phyloP scores from a whole-genome alignment of 305 asterid species.

The Fraxinus baroniana region DNA sequence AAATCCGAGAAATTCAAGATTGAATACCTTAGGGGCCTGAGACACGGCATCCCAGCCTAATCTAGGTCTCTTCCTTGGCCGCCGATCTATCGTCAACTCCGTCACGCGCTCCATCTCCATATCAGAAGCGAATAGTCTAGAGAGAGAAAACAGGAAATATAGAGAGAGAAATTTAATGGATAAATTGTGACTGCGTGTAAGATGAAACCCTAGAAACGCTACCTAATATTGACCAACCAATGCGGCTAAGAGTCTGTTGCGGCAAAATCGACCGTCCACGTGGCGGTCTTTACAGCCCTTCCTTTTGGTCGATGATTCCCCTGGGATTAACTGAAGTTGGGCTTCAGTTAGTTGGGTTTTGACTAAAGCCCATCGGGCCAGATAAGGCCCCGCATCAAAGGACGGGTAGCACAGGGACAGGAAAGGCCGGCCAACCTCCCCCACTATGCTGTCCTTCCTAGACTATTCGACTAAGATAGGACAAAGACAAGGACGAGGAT shows the following conservation, averaged over 20 bases:
- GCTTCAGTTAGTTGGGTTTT: background rate
- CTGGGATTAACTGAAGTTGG: background rate
- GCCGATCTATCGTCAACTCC: conserved; percentile 74
- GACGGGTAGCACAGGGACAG: background rate
- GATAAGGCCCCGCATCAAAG: background rate
- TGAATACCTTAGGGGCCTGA: conserved; percentile 58
- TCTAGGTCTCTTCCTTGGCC: conserved; percentile 78
- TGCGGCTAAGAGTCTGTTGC: background rate
- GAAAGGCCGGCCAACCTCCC: too few species aligned
- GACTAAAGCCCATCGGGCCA: background rate
- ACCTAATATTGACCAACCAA: conserved; percentile 5
- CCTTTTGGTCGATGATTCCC: background rate
- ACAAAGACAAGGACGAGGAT: too few species aligned
- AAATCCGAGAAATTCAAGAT: conserved; percentile 16
- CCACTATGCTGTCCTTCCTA: background rate
- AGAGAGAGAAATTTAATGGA: conserved; percentile 17
- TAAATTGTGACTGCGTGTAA: background rate
- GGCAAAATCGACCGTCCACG: background rate
- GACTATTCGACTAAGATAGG: too few species aligned
- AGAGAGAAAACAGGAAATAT: conserved; percentile 24
- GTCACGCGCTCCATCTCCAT: conserved; percentile 95
- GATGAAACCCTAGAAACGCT: background rate
- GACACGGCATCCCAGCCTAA: conserved; percentile 91
- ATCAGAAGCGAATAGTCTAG: background rate
- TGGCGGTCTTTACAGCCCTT: background rate